phyloP scores from a whole-genome alignment of 2,329 filamentous ascomycete genomes.

The Xylaria multiplex region DNA sequence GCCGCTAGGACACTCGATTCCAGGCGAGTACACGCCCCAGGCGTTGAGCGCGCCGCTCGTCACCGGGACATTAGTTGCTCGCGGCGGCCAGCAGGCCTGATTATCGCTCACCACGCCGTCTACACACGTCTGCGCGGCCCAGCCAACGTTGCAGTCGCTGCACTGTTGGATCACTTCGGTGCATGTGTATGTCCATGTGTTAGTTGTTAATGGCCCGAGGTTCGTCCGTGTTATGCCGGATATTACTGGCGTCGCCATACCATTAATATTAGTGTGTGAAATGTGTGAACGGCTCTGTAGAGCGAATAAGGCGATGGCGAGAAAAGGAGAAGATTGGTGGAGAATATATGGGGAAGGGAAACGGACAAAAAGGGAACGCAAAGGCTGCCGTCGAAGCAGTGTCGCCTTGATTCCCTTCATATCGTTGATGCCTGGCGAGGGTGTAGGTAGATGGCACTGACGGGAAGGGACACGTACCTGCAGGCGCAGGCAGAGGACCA shows the following conservation, averaged over 20 bases:
- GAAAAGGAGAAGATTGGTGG: background rate
- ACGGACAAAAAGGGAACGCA: too few relatives aligned
- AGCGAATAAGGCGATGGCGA: background rate
- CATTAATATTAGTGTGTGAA: background rate
- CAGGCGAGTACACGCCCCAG: conserved; percentile 37
- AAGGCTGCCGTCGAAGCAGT: too few relatives aligned
- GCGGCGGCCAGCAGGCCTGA: conserved; percentile 34
- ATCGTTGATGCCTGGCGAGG: too few relatives aligned
- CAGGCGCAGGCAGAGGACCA: too few relatives aligned
- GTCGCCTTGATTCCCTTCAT: too few relatives aligned
- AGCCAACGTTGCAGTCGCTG: conserved; percentile 18
- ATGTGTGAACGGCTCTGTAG: background rate
- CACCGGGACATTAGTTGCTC: conserved; percentile 13
- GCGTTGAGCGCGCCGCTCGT: conserved; percentile 18
- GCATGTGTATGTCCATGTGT: conserved; percentile 37
- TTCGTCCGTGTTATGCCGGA: conserved; percentile 43
- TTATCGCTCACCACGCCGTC: conserved; percentile 25
- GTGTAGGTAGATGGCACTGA: too few relatives aligned
- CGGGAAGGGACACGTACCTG: too few relatives aligned
- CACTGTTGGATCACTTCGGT: conserved; percentile 2
- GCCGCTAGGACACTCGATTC: conserved; percentile 30
- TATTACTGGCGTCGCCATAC: conserved; percentile 21
- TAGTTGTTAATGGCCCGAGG: conserved; percentile 50
- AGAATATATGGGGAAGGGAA: background rate
- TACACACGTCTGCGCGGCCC: conserved; percentile 31